Conservation (phyloP, 805 yeast species). For the Kodamaea kakaduensis region DNA sequence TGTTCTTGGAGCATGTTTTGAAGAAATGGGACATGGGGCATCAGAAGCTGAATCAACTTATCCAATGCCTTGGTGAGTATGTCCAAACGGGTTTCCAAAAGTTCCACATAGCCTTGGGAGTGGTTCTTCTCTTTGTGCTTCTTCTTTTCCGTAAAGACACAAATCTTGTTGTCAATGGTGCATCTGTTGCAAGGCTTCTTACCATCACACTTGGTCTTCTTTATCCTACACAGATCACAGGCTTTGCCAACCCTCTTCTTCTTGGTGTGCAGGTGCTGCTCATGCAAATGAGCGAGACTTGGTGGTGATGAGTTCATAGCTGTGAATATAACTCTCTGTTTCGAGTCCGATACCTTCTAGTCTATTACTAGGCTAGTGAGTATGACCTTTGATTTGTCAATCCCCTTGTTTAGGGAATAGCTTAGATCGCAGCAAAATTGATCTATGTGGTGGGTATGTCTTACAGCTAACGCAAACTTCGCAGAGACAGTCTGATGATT, state of each 20-base stretch:
- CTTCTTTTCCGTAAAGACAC: conserved; percentile 55
- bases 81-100: conserved; percentile 55
- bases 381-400: too few relatives aligned
- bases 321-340: too few relatives aligned
- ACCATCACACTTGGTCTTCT: conserved; percentile 64
- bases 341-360: too few relatives aligned
- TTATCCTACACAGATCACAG: conserved; percentile 59
- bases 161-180: conserved; percentile 51
- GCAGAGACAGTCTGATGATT: too few relatives aligned
- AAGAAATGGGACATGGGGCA: conserved; percentile 21
- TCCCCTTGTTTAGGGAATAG: too few relatives aligned
- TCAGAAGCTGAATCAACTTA: conserved; percentile 25
- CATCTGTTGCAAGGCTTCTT: conserved; percentile 58
- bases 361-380: too few relatives aligned
- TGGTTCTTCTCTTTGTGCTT: conserved; percentile 52
- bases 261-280: conserved; percentile 15
- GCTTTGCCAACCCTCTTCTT: conserved; percentile 63
- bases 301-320: conserved; percentile 3
- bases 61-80: conserved; percentile 50
- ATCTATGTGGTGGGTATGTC: too few relatives aligned
- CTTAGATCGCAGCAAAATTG: too few relatives aligned
- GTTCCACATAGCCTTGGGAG: conserved; percentile 59
- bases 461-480: too few relatives aligned
- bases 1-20: conserved; percentile 10
- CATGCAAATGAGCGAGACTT: conserved; percentile 5